phyloP scores from a whole-genome alignment of 768 basidiomycete genomes.

The Podaxis carcinomalis region DNA sequence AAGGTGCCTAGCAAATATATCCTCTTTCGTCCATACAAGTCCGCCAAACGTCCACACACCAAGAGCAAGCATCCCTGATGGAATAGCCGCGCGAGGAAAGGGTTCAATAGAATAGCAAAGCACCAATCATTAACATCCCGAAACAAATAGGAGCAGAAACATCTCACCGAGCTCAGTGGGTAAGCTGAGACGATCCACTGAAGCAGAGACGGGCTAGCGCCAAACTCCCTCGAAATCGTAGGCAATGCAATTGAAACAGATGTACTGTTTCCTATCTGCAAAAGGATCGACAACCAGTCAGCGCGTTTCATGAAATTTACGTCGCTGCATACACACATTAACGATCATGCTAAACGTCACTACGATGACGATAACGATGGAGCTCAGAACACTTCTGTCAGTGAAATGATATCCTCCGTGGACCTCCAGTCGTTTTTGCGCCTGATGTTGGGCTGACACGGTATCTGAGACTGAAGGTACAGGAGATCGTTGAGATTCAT shows the following conservation, averaged over 20 bases:
- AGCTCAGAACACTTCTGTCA: not conserved
- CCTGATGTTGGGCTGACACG: not conserved
- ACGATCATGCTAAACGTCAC: conserved; percentile 37
- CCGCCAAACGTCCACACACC: conserved; percentile 72
- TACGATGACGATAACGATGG: conserved; percentile 23
- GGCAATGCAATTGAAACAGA: conserved; percentile 49
- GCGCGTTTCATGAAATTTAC: too few species aligned
- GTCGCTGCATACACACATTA: conserved; percentile 21
- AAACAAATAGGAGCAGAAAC: not conserved
- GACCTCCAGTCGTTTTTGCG: not conserved
- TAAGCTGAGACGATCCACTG: conserved; percentile 70
- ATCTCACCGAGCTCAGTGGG: conserved; percentile 54
- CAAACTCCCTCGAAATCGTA: conserved; percentile 44
- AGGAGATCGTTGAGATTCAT: not conserved
- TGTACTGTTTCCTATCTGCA: conserved; percentile 39
- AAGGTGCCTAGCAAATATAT: conserved; percentile 59
- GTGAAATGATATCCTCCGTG: not conserved
- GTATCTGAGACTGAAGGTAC: not conserved
- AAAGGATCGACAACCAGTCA: not conserved
- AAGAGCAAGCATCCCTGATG: conserved; percentile 72
- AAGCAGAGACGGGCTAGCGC: conserved; percentile 45
- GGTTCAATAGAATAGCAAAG: not conserved
- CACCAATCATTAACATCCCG: not conserved
- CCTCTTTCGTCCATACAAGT: conserved; percentile 71
- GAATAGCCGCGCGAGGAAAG: not conserved